Conservation (phyloP, 768 basidiomycete genomes). For the Mycena floridula region DNA sequence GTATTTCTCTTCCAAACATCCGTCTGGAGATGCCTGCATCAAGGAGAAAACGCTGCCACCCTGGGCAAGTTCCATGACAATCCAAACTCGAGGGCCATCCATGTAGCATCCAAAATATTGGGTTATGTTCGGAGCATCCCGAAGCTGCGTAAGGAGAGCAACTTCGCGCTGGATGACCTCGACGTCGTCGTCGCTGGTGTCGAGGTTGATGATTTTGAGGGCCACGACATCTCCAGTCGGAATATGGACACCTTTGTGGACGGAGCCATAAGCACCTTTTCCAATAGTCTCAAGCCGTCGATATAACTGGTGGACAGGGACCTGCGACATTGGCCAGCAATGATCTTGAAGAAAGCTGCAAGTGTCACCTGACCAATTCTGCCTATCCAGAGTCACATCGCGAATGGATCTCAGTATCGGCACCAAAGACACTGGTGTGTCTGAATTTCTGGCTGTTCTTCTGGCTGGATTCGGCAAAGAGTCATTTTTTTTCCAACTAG, state of each 20-base stretch:
- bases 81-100: constrained; percentile 96
- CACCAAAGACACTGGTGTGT: constrained; percentile 37
- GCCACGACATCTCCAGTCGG: constrained; percentile 86
- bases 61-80: constrained; percentile 96
- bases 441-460: constrained; percentile 84
- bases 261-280: constrained; percentile 93
- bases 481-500: constrained; percentile 35
- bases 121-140: constrained; percentile 87
- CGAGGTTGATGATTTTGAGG: constrained; percentile 98
- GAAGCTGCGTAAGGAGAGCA: constrained; percentile 81
- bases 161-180: constrained; percentile 96
- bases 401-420: constrained; percentile 67
- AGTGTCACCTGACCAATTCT: constrained; percentile 5
- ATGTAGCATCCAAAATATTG: constrained; percentile 96
- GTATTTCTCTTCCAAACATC: constrained; percentile 83
- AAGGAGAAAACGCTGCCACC: constrained; percentile 91
- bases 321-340: constrained; percentile 47
- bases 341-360: too few relatives aligned
- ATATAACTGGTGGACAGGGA: constrained; percentile 74
- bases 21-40: constrained; percentile 79
- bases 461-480: constrained; percentile 91
- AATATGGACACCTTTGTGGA: constrained; percentile 85
- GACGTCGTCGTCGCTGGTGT: constrained; percentile 94
- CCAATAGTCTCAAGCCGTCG: constrained; percentile 88
- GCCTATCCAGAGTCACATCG: too few relatives aligned